Base-by-base conservation (phyloP, 2,329 filamentous ascomycete species). In the Lojkania enalia region DNA sequence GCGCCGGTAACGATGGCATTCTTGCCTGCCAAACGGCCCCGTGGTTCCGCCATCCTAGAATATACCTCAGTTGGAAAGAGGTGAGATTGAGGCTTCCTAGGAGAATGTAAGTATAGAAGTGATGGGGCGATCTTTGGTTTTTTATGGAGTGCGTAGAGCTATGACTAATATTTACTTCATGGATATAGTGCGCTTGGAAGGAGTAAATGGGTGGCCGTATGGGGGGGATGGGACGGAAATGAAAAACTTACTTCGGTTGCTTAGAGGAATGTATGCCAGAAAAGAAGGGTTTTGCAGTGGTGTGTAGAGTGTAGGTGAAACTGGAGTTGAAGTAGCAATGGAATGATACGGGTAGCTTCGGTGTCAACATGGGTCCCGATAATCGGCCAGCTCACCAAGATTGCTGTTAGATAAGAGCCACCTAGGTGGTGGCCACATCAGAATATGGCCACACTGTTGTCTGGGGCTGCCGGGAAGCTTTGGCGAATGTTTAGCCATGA, bases 1-100 rank as follows among this genome's bases (percentile, higher is more conserved):
- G 87, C 90, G 64, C 90, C 90, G 42, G 90, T 95, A 72, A 95
- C 81, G 67, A 95, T 76, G 67, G 80, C 81, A 71, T 84, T 85
- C 72, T 86, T 86, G 68, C 81, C 81, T 52, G 80, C 75, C 42
- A 86, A 75, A 60, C 82, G 79, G 54, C 61, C 64, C 14, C 19
- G 33, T 15, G 7, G 14, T 33, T 33, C 30, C 7, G 33, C 15
- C 69, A 71, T 72, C 58, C 63, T 68, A n/a, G 63, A 69, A 61
- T 62, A 35, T 49, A 40, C 20, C 14, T 31, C 7, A 32, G 20
- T 25, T 20, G 21, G 25, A 35, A 33, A 23, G n/a, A n/a, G n/a
- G 35, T 36, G n/a, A 19, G 15, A 30, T 20, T 27, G n/a, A n/a
- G n/a, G n/a, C n/a, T n/a, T n/a, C n/a, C 6, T 33, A 6, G 35